A percentile compares a stretch with the other conserved stretches of the same genome.
These are phyloP conservation scores for Scenedesmus sp. DNA, from an alignment of 163 green algal genomes.

Conservation along the genomic window DNA sequence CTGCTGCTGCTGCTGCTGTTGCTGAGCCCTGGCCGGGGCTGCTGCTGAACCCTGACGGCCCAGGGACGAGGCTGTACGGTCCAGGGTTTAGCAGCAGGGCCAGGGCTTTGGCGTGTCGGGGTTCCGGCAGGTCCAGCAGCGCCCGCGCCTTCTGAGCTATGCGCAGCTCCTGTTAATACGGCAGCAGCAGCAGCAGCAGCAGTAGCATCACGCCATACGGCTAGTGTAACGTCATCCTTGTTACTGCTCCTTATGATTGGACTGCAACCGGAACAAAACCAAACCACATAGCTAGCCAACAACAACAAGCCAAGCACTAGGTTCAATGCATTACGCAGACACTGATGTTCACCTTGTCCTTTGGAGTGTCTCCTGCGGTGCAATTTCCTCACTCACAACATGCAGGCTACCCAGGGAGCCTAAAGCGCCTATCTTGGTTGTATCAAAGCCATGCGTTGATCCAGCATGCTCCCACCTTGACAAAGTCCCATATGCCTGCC, in stretches of 20 bases:
- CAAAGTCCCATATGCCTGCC: slow-evolving; percentile 56
- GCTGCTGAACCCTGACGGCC: background rate
- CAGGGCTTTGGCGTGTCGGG: slow-evolving; percentile 9
- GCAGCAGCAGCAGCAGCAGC: background rate
- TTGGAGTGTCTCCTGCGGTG: no score
- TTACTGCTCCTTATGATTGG: no score
- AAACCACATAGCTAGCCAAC: no score
- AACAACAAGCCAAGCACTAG: no score
- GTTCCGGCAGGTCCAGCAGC: slow-evolving; percentile 64
- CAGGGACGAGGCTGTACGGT: background rate
- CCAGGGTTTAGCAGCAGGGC: slow-evolving; percentile 30
- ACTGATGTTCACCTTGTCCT: background rate
- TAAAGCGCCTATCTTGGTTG: no score
- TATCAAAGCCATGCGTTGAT: background rate
- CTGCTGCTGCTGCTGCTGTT: slow-evolving; percentile 13
- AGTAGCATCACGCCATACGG: background rate
- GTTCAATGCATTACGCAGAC: background rate
- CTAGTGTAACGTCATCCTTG: no score
- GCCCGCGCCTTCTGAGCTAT: slow-evolving; percentile 69
- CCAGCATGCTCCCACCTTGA: slow-evolving; percentile 52
- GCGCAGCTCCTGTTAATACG: slow-evolving; percentile 53
- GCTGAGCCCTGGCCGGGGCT: background rate
- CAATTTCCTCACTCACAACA: no score
- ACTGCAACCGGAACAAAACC: background rate
- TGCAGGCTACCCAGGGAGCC: background rate